Base-by-base conservation (phyloP, 2,329 filamentous ascomycete species). In the Ascochyta fabae region DNA sequence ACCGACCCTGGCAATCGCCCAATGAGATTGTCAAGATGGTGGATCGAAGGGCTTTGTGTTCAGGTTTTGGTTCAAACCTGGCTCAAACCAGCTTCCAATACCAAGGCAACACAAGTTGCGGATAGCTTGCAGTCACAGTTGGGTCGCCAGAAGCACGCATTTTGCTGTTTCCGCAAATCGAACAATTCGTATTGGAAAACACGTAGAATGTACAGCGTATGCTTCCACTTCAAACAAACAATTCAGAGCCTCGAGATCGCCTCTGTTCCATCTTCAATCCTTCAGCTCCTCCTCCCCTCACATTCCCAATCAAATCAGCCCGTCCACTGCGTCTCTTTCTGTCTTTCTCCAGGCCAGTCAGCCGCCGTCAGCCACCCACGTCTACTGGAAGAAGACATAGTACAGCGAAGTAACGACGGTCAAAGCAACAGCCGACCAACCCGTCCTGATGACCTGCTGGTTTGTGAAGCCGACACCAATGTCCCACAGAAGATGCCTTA, bases 401-500 rank as follows among this genome's bases (percentile, higher is more conserved):
- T 75, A 75, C 38, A 73, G 39, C 36, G 63, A 56, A n/a, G 48
- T 48, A 9, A 80, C 74, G 42, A 80, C 76, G 57, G 80, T 86
- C 67, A 86, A 61, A 3, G 81, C 87, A 50, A 89, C 76, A 29
- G 85, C 85, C 36, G 80, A 72, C 85, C 87, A 90, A 15, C 88
- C 88, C 1, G 84, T 87, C 75, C 79, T 80, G 65, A 86, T 84
- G 57, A 91, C 87, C 69, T 83, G 78, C 76, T 83, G 78, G 72
- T 90, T 90, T 67, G 79, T 83, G 58, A 91, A 83, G 46, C 81
- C 79, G 66, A 79, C 78, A 47, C 86, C 87, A 35, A 83, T 76
- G 80, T 91, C 88, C 88, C 88, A 91, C 15, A 81, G 70, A 80
- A 91, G 80, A 83, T 91, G 88, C 71, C 88, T 84, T 19, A 91